A percentile compares a stretch with the other conserved stretches of the same genome.
Evolutionary conservation across 1,139 yeast genomes (phyloP).

Genomic region (Sugiyamaella xylanicola): DNA sequence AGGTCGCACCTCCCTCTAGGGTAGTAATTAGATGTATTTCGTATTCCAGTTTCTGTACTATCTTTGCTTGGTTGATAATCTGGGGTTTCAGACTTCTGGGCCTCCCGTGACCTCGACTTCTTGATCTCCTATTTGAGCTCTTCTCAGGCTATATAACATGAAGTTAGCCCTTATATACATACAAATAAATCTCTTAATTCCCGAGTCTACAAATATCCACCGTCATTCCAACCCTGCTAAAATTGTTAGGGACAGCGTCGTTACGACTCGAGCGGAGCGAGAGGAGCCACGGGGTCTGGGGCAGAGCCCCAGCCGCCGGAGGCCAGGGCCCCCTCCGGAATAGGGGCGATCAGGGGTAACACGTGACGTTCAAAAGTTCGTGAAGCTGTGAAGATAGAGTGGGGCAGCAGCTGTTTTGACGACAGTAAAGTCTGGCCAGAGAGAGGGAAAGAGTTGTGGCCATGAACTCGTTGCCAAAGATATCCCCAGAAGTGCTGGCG

Average conservation of each 20-base stretch:
- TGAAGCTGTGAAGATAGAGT: neutral
- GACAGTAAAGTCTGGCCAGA: neutral
- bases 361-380: neutral
- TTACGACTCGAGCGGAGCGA: neutral
- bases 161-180: no score
- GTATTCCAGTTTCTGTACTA: no score
- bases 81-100: no score
- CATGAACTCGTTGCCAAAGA: slow-evolving; percentile 12
- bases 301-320: neutral
- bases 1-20: no score
- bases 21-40: no score
- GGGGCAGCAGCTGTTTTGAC: neutral
- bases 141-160: no score
- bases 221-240: no score
- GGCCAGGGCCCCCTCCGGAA: neutral
- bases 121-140: no score
- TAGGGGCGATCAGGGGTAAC: neutral
- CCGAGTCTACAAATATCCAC: no score
- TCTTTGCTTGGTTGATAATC: no score
- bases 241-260: neutral
- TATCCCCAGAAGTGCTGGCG: slow-evolving; percentile 29
- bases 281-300: neutral
- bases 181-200: no score
- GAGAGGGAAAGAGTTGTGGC: neutral
- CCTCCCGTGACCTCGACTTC: no score